phyloP scores from a whole-genome alignment of 2,329 filamentous ascomycete species.

The Ophiostoma populinum region DNA sequence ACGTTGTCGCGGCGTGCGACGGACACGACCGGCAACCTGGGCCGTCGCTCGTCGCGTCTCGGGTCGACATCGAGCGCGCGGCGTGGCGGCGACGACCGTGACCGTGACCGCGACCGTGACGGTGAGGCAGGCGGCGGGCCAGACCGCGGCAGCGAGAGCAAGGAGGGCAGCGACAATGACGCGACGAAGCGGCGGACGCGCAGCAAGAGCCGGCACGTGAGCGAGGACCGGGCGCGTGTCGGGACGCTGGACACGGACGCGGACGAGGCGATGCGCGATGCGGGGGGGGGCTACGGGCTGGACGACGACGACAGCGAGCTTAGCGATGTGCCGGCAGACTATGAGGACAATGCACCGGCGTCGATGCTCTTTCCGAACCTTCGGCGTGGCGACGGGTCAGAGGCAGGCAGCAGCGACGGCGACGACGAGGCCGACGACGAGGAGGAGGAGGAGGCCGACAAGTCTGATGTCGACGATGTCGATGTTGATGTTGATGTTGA shows the following conservation, averaged over 20 bases:
- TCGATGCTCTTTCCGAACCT: constrained; percentile 36
- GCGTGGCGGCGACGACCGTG: constrained; percentile 21
- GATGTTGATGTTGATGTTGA: background rate
- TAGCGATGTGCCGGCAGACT: constrained; percentile 43
- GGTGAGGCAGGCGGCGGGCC: constrained; percentile 13
- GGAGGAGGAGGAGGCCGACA: constrained; percentile 15
- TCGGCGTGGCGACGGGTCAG: constrained; percentile 18
- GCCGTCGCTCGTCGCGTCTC: constrained; percentile 21
- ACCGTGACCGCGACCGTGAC: constrained; percentile 19
- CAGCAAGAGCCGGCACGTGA: constrained; percentile 10
- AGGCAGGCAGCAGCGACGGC: constrained; percentile 9
- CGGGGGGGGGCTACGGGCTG: constrained; percentile 31
- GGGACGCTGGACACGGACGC: constrained; percentile 15
- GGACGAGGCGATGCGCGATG: constrained; percentile 5
- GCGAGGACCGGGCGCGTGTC: constrained; percentile 9
- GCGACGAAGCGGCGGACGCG: constrained; percentile 15
- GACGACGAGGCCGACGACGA: constrained; percentile 12
- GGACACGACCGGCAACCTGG: constrained; percentile 1
- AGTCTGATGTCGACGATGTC: background rate
- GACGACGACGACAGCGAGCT: constrained; percentile 54
- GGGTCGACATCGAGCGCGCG: constrained; percentile 34
- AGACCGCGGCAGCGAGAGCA: constrained; percentile 16
- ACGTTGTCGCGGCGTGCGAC: constrained; percentile 4
- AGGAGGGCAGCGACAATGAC: no score
- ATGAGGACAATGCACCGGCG: constrained; percentile 38